phyloP scores from a whole-genome alignment of 176 grass and related monocot species.

The Hyparrhenia diplandra region DNA sequence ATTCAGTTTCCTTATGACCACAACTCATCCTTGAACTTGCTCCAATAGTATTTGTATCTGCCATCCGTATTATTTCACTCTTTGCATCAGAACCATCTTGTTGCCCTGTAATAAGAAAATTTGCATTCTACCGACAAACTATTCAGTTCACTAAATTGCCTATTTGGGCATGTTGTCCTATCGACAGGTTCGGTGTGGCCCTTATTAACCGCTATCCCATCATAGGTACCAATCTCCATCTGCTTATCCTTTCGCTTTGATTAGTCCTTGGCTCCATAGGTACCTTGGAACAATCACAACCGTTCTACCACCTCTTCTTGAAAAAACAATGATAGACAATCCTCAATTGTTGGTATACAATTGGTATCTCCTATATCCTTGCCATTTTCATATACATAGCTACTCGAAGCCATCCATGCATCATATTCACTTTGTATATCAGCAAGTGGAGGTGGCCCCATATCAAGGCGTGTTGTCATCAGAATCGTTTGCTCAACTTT shows the following conservation, averaged over 20 bases:
- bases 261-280: background rate
- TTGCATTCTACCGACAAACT: conserved; percentile 20
- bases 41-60: background rate
- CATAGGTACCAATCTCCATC: background rate
- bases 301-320: background rate
- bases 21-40: conserved; percentile 14
- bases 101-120: conserved; percentile 10
- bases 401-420: background rate
- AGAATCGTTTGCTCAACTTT: background rate
- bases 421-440: background rate
- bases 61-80: background rate
- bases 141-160: background rate
- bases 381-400: background rate
- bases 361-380: background rate
- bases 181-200: conserved; percentile 17
- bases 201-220: background rate
- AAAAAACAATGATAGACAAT: conserved; percentile 12
- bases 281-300: conserved; percentile 36
- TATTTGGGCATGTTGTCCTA: conserved; percentile 23
- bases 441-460: background rate
- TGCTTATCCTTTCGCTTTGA: conserved; percentile 1
- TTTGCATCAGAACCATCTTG: conserved; percentile 22
- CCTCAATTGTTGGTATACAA: conserved; percentile 12
- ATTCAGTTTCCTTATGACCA: conserved; percentile 13
- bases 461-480: background rate